Base-by-base conservation (phyloP, 805 yeast genomes). In the Tetrapisispora nanseiensis region DNA sequence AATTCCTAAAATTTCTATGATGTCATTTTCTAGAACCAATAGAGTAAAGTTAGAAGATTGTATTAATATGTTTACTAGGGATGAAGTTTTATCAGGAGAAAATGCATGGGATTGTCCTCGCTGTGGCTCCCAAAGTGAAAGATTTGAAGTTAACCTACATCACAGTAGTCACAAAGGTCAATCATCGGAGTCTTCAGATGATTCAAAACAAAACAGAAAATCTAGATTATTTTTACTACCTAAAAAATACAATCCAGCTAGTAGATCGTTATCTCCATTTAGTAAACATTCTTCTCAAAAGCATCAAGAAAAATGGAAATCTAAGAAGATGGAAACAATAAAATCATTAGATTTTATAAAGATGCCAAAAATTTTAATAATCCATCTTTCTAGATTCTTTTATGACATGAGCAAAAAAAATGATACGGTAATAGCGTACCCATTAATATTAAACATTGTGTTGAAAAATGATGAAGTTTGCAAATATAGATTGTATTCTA, bases 31-130 rank as follows among this genome's bases (percentile, higher is more conserved):
- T 1, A 53, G 52, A 33, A 42, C 47, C n/a, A 63, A 63, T 37
- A 62, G 62, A 38, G 61, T 63, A 12, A 67, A 71, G 39, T 58
- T 83, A 42, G 76, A 80, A 36, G 86, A 82, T 43, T 76, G 87
- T 50, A 72, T 83, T 33, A 62, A 68, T 26, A 68, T 78, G 54
- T 82, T 75, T 54, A 75, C 83, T 0, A 67, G 70, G 41, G 79
- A 77, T 45, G 94, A 83, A 57, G 68, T 78, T 3, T 61, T 83
- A 40, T 68, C 70, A 7, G 82, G 86, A 21, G 89, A 80, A 6
- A 82, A 83, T 61, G 85, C 92, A 1, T 83, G 94, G 94, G 75
- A 80, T 48, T 83, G 94, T 65, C 89, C 92, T 7, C 74, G 76
- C 42, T 83, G 94, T 63, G 58, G 59, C 1, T 38, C 51, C 16